Percentiles rank a stretch among this genome's conserved stretches.
Evolutionary conservation across 257 asterid species (phyloP).

Genomic region (Salvia splendens): DNA sequence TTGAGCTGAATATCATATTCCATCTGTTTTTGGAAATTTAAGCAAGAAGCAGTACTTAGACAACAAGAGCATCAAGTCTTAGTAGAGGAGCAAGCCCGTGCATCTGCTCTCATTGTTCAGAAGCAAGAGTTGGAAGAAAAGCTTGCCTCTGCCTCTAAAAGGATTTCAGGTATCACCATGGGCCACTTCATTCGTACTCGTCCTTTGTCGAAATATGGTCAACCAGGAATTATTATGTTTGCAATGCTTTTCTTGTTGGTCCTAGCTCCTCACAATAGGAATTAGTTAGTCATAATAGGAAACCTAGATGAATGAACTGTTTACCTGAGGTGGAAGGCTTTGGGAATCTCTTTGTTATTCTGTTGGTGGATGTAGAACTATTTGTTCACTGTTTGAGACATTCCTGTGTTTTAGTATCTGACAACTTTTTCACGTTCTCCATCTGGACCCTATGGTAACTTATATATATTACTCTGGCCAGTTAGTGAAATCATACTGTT

Average conservation of each 20-base stretch:
- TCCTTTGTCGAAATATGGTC: no score
- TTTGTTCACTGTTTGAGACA: background rate
- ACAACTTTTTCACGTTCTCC: background rate
- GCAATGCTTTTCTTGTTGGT: background rate
- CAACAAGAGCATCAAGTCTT: constrained; percentile 68
- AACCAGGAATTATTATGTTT: no score
- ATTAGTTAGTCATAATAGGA: constrained; percentile 7
- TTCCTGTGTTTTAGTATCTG: background rate
- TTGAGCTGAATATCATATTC: constrained; percentile 24
- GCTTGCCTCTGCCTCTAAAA: constrained; percentile 60
- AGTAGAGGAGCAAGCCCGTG: constrained; percentile 69
- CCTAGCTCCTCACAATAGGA: constrained; percentile 15
- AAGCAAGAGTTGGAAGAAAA: constrained; percentile 86
- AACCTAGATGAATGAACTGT: constrained; percentile 1
- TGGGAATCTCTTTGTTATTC: background rate
- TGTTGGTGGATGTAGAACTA: background rate
- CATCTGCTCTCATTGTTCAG: constrained; percentile 62
- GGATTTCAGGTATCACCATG: constrained; percentile 56
- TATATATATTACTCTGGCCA: background rate
- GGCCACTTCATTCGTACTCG: no score
- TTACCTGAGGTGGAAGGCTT: background rate
- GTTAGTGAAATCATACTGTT: constrained; percentile 19
- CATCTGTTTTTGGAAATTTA: constrained; percentile 26
- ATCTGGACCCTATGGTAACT: constrained; percentile 8
- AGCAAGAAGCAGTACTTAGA: constrained; percentile 79